These are phyloP conservation scores for Cinnamomum micranthum DNA, from an alignment of 164 flowering plant species.

Conservation along the genomic window DNA sequence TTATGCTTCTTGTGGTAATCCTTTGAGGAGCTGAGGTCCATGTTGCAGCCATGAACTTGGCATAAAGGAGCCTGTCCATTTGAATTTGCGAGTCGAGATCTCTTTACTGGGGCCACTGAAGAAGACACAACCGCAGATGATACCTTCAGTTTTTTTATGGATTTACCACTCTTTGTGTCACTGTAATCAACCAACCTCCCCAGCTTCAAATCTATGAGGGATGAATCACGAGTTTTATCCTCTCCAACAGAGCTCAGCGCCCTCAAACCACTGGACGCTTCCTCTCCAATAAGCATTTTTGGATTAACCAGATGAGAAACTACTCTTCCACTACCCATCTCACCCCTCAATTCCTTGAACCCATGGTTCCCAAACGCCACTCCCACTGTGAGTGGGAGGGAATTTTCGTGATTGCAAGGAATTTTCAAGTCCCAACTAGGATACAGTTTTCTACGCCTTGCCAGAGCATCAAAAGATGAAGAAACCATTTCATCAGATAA, in stretches of 20 bases:
- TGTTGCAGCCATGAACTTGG: slow-evolving; percentile 77
- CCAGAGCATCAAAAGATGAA: slow-evolving; percentile 21
- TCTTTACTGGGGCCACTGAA: slow-evolving; percentile 33
- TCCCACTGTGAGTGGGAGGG: slow-evolving; percentile 20
- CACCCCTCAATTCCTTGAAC: slow-evolving; percentile 26
- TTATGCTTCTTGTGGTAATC: slow-evolving; percentile 87
- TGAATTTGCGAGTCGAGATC: slow-evolving; percentile 26
- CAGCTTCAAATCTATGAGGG: slow-evolving; percentile 56
- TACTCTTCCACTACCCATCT: slow-evolving; percentile 23
- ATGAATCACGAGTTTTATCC: slow-evolving; percentile 33
- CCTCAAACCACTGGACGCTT: slow-evolving; percentile 32
- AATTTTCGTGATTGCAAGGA: slow-evolving; percentile 21
- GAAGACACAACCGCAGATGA: slow-evolving; percentile 32
- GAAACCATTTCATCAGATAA: slow-evolving; percentile 34
- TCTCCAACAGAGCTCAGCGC: slow-evolving; percentile 37
- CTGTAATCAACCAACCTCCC: slow-evolving; percentile 45
- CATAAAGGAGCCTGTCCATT: slow-evolving; percentile 47
- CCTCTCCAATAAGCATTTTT: slow-evolving; percentile 19
- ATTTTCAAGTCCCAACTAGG: slow-evolving; percentile 36
- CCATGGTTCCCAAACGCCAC: slow-evolving; percentile 23
- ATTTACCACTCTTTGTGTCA: slow-evolving; percentile 24
- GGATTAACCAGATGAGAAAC: slow-evolving; percentile 2
- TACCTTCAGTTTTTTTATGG: slow-evolving; percentile 12
- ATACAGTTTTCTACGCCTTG: slow-evolving; percentile 26
- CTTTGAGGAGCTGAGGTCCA: slow-evolving; percentile 69